Percentiles rank a stretch among this genome's conserved stretches.
Conservation (phyloP, 495 filamentous ascomycete species). For the Sphaerosporella brunnea region DNA sequence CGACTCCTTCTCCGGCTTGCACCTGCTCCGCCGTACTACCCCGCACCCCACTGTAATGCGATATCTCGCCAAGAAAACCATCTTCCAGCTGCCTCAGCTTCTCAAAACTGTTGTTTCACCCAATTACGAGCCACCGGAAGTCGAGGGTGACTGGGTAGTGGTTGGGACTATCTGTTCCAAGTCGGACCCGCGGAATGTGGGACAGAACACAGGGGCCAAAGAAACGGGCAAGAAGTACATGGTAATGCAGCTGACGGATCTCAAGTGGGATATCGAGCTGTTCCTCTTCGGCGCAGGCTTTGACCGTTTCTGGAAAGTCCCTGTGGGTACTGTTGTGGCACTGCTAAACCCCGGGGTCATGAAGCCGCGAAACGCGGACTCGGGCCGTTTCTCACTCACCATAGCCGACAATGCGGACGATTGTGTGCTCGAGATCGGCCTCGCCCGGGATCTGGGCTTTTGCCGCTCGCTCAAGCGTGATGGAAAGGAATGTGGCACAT, state of each 20-base stretch:
- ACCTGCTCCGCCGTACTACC: conserved; percentile 72
- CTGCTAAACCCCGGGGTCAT: conserved; percentile 87
- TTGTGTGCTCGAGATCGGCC: conserved; percentile 75
- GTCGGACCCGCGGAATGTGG: conserved; percentile 57
- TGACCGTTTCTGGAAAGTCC: conserved; percentile 75
- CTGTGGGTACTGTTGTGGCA: conserved; percentile 69
- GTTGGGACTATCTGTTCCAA: conserved; percentile 76
- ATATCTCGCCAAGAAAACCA: conserved; percentile 55
- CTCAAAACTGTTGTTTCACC: conserved; percentile 66
- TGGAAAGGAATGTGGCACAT: conserved; percentile 58
- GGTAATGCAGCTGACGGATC: conserved; percentile 69
- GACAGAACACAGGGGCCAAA: conserved; percentile 31
- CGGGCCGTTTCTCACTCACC: conserved; percentile 64
- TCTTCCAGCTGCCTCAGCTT: conserved; percentile 63
- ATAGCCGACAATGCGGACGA: conserved; percentile 70
- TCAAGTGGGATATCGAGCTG: conserved; percentile 79
- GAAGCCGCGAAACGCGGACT: conserved; percentile 58
- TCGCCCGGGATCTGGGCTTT: conserved; percentile 67
- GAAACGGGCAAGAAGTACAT: conserved; percentile 51
- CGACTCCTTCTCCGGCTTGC: conserved; percentile 69
- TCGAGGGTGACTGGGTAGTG: conserved; percentile 72
- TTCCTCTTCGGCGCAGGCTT: conserved; percentile 87
- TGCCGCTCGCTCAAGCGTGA: conserved; percentile 75
- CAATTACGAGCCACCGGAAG: conserved; percentile 64
- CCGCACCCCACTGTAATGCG: conserved; percentile 62